Base-by-base conservation (phyloP, 2,329 filamentous ascomycete species). In the Colletotrichum filicis region DNA sequence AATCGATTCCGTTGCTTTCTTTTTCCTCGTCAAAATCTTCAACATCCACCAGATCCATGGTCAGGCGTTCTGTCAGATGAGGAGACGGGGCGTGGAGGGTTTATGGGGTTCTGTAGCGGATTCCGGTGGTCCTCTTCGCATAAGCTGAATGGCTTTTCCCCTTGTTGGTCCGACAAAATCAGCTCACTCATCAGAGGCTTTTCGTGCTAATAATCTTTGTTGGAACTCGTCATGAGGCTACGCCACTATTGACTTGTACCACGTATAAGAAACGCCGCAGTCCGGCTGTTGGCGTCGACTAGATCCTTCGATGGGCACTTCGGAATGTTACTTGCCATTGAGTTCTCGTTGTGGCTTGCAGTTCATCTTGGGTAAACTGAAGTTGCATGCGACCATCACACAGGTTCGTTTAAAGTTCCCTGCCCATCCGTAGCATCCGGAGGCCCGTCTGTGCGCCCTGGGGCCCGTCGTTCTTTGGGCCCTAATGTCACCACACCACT, bases 331-430 rank as follows among this genome's bases (percentile, higher is more conserved):
- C 1, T 35, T 30, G 16, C 28, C 65, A 26, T 72, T n/a, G 1
- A 35, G 1, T 22, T 22, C 14, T 68, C 26, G 22, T 14, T 24
- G 26, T 32, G 32, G 53, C 22, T 53, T 35, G 59, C 60, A 49
- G 42, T 64, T 69, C 59, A 64, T 69, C 59, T 30, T 28, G 68
- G 56, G 24, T 68, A 42, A 46, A 71, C 30, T 24, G 24, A 37
- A 22, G 26, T 42, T 53, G 42, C n/a, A 69, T 24, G 32, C 52
- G 4, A 7, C 24, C 26, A 26, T 32, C 19, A 1, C 7, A 28
- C 22, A 24, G 19, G 60, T 73, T 62, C 49, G 60, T 60, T 73
- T 57, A 73, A 28, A 66, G 46, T 73, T 70, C 46, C 61, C 70
- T n/a, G 32, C 7, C 46, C 52, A 53, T 63, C 69, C 60, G 55